Base-by-base conservation (phyloP, 1,284 basidiomycete species). In the Rhodofomes roseus region DNA sequence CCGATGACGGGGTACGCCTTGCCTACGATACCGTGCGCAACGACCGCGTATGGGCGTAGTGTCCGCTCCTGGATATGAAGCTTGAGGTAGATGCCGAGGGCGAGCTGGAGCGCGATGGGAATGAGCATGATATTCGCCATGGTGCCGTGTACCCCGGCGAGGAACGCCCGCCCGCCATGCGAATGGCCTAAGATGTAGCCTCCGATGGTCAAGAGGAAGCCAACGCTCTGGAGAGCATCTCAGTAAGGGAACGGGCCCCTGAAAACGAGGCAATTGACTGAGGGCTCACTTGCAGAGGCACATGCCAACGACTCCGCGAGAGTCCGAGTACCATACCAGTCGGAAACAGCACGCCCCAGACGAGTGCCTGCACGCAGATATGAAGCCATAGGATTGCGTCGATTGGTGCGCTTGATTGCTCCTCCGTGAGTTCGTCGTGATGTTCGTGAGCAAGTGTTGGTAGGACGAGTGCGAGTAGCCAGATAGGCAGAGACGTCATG, bases 31-130 rank as follows among this genome's bases (percentile, higher is more conserved):
- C 93, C 90, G 68, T 98, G 96, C 1, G 81, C 73, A 11, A 79
- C 75, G 14, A 95, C 90, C 7, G 89, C 83, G 67, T 82, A 90
- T 0, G 91, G 90, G 25, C 95, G 82, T 11, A 95, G 69, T 1
- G 83, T 83, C 62, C 81, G 79, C 74, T 98, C 93, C 63, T 95
- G 82, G 22, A 98, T 87, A 73, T 98, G 96, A 4, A 96, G 77
- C 75, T 96, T 98, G 63, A 98, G 87, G 74, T 97, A 98, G 60
- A 95, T 81, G 6, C 96, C 96, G 55, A 93, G 78, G 18, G 71
- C 69, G 8, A 90, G 79, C 74, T 98, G 96, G 1, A 79, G 68
- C 18, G 81, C 67, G 46, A 95, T 84, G 2, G 90, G 85, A 39
- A 85, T 59, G 62, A 89, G 77, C 51, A 95, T 76, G 66, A 93